Evolutionary conservation across 495 filamentous ascomycete species (phyloP).

Genomic region (Aspergillus leporis): DNA sequence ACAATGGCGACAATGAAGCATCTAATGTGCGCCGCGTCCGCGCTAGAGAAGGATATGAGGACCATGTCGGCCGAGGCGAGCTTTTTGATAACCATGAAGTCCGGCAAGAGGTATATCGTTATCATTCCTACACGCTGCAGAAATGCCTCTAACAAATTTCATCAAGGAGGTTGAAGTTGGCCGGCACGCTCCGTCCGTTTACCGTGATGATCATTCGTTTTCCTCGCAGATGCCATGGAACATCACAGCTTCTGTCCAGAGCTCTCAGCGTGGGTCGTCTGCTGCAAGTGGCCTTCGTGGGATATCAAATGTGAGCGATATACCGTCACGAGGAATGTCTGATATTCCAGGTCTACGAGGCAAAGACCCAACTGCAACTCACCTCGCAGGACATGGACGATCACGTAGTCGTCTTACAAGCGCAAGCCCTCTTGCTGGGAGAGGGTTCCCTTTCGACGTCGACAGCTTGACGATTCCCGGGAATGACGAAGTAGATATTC

Average conservation of each 20-base stretch:
- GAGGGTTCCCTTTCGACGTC: conserved; percentile 44
- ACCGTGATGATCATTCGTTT: conserved; percentile 54
- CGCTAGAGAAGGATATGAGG: conserved; percentile 36
- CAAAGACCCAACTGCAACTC: not conserved
- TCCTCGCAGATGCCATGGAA: conserved; percentile 72
- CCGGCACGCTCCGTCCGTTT: conserved; percentile 56
- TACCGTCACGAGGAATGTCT: conserved; percentile 48
- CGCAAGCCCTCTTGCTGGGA: conserved; percentile 61
- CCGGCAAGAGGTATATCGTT: conserved; percentile 11
- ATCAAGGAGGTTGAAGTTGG: conserved; percentile 57
- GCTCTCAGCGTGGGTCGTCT: conserved; percentile 50
- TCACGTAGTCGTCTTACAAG: conserved; percentile 53
- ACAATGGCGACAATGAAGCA: conserved; percentile 35
- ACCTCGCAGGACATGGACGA: conserved; percentile 24
- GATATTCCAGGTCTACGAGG: conserved; percentile 17
- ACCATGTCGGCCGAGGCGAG: conserved; percentile 37
- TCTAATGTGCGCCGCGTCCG: conserved; percentile 47
- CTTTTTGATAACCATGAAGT: conserved; percentile 16
- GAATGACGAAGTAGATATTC: conserved; percentile 40
- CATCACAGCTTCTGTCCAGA: conserved; percentile 58
- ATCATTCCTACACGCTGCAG: not conserved
- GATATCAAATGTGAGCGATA: conserved; percentile 54
- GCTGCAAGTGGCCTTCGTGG: conserved; percentile 40
- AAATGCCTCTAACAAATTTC: conserved; percentile 4
- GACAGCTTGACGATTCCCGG: conserved; percentile 36